These are phyloP conservation scores for Metschnikowia drakensbergensis DNA, from an alignment of 805 yeast genomes.

Conservation along the genomic window DNA sequence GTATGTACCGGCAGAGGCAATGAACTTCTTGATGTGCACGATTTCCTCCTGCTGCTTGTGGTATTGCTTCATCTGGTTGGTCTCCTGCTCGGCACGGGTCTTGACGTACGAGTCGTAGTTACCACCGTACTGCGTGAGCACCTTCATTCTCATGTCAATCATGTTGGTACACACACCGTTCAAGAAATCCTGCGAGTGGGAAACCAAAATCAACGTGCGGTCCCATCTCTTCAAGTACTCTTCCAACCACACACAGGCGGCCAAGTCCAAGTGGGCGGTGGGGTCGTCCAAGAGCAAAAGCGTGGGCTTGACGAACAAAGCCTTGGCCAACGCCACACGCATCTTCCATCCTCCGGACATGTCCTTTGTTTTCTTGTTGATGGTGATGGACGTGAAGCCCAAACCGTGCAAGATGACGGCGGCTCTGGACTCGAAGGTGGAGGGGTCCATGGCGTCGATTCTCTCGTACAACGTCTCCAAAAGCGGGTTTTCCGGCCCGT, in stretches of 20 bases:
- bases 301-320: slow-evolving; percentile 96
- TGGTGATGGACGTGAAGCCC: slow-evolving; percentile 86
- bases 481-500: slow-evolving; percentile 88
- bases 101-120: slow-evolving; percentile 95
- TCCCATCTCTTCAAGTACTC: slow-evolving; percentile 94
- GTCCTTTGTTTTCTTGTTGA: slow-evolving; percentile 91
- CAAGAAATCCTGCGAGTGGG: slow-evolving; percentile 98
- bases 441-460: slow-evolving; percentile 92
- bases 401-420: slow-evolving; percentile 94
- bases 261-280: slow-evolving; percentile 98
- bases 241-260: slow-evolving; percentile 99
- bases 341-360: slow-evolving; percentile 99
- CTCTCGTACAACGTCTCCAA: slow-evolving; percentile 91
- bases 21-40: slow-evolving; percentile 95
- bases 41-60: slow-evolving; percentile 98
- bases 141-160: slow-evolving; percentile 93
- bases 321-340: slow-evolving; percentile 98
- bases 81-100: slow-evolving; percentile 90
- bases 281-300: slow-evolving; percentile 94
- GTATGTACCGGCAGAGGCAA: slow-evolving; percentile 99
- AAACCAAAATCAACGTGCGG: slow-evolving; percentile 87
- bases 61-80: slow-evolving; percentile 97
- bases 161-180: slow-evolving; percentile 98
- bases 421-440: slow-evolving; percentile 95
- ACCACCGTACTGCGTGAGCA: slow-evolving; percentile 84